phyloP scores from a whole-genome alignment of 208 protist genomes.

The Trypanosoma caninum region DNA sequence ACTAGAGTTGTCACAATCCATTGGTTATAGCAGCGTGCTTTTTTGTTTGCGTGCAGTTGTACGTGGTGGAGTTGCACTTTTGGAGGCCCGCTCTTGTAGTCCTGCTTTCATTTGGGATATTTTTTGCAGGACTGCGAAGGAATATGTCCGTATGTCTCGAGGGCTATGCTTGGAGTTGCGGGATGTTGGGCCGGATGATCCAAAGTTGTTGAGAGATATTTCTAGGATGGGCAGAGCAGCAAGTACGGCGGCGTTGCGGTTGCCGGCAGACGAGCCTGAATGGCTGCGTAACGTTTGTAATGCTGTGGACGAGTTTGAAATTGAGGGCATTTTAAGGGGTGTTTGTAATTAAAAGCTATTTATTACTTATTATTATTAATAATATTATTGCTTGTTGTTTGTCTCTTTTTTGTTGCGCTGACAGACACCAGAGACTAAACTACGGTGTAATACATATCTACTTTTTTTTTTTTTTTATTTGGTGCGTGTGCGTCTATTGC shows the following conservation, averaged over 20 bases:
- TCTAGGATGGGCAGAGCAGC: slow-evolving; percentile 33
- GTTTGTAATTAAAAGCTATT: not conserved
- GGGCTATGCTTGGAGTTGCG: not conserved
- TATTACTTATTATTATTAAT: not conserved
- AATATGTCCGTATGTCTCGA: slow-evolving; percentile 27
- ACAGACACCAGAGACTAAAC: too few relatives aligned
- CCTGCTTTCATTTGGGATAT: slow-evolving; percentile 12
- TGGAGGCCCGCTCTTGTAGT: slow-evolving; percentile 13
- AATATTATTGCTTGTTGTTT: not conserved
- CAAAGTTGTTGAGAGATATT: slow-evolving; percentile 32
- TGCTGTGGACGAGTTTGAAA: slow-evolving; percentile 52
- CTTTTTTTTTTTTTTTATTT: slow-evolving; percentile 13
- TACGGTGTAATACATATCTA: not conserved
- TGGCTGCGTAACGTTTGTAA: slow-evolving; percentile 32
- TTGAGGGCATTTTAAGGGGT: slow-evolving; percentile 35
- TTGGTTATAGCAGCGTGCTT: slow-evolving; percentile 16
- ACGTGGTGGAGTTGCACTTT: slow-evolving; percentile 27
- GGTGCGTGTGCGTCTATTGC: not conserved
- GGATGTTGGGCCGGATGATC: slow-evolving; percentile 9
- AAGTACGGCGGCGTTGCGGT: not conserved
- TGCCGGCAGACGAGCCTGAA: slow-evolving; percentile 17
- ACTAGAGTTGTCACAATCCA: slow-evolving; percentile 23
- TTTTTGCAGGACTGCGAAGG: slow-evolving; percentile 25
- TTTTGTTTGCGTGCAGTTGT: slow-evolving; percentile 32
- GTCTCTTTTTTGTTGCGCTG: slow-evolving; percentile 2